These are phyloP conservation scores for Colletotrichum simmondsii DNA, from an alignment of 2,329 filamentous ascomycete genomes.

Conservation along the genomic window DNA sequence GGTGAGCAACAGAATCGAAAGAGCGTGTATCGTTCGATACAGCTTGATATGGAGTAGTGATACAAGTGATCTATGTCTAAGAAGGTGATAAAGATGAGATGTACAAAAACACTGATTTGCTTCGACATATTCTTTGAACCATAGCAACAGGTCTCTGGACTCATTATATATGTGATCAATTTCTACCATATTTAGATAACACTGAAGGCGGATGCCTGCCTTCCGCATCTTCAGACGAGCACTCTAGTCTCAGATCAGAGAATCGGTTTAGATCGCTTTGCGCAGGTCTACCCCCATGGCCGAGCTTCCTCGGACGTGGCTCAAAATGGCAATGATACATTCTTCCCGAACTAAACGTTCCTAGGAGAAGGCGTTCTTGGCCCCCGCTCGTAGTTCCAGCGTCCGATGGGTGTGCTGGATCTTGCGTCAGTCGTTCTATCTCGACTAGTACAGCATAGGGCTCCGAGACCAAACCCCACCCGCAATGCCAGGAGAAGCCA, in stretches of 20 bases:
- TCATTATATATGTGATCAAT: neutral
- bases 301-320: neutral
- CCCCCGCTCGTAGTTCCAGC: neutral
- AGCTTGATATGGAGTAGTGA: neutral
- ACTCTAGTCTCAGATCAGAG: neutral
- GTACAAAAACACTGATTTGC: neutral
- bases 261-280: neutral
- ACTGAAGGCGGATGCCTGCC: neutral
- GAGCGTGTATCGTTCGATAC: neutral
- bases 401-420: constrained; percentile 13
- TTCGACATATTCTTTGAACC: neutral
- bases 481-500: neutral
- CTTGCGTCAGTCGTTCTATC: neutral
- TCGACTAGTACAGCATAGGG: neutral
- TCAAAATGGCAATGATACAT: neutral
- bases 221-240: neutral
- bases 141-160: neutral
- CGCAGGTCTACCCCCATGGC: neutral
- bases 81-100: neutral
- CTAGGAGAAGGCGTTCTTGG: neutral
- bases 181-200: neutral
- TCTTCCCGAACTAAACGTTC: neutral
- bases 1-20: no score
- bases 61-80: neutral
- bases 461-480: neutral